phyloP scores from a whole-genome alignment of 1,284 basidiomycete species.

The Leccinum laetum region DNA sequence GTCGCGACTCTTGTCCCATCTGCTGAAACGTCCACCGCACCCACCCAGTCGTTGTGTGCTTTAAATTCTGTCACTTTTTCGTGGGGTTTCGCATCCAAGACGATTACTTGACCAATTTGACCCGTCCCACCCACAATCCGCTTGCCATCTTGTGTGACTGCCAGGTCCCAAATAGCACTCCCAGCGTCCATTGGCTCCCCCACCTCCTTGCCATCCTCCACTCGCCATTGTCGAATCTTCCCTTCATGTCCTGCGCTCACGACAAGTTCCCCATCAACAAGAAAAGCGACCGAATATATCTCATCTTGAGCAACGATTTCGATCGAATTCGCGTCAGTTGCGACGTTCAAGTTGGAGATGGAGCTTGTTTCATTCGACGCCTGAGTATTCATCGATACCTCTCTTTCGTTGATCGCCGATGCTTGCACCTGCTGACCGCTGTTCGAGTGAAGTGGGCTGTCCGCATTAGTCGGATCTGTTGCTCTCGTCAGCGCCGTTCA shows the following conservation, averaged over 20 bases:
- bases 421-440: not conserved
- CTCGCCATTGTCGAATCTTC: not conserved
- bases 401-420: not conserved
- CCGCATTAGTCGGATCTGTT: not conserved
- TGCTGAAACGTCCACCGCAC: too few relatives aligned
- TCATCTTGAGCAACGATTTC: not conserved
- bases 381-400: not conserved
- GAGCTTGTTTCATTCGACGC: not conserved
- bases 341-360: not conserved
- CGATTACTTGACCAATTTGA: not conserved
- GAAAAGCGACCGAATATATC: not conserved
- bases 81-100: too few relatives aligned
- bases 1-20: too few relatives aligned
- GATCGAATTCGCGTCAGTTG: not conserved
- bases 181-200: not conserved
- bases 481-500: not conserved
- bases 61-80: too few relatives aligned
- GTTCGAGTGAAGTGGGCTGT: not conserved
- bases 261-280: not conserved
- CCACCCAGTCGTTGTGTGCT: too few relatives aligned
- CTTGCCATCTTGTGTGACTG: too few relatives aligned
- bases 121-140: not conserved
- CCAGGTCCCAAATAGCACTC: not conserved
- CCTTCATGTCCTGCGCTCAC: not conserved
- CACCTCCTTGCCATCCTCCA: not conserved